Conservation (phyloP, 257 asterid species). For the Capsicum chinense region DNA sequence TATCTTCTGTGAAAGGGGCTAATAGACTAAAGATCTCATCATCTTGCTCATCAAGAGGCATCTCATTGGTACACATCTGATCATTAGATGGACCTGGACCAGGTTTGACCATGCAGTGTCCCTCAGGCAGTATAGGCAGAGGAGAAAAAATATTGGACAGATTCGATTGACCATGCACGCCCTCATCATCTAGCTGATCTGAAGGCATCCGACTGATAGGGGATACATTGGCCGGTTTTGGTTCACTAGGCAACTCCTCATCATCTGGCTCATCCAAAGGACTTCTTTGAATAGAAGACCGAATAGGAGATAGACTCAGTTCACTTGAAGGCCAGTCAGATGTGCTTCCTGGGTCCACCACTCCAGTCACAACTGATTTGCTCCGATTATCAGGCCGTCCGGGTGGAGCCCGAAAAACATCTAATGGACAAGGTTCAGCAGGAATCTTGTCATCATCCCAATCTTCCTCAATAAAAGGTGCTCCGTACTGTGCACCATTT, state of each 20-base stretch:
- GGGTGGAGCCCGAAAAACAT: slow-evolving; percentile 27
- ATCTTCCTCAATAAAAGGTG: slow-evolving; percentile 84
- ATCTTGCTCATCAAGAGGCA: slow-evolving; percentile 34
- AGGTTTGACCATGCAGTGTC: slow-evolving; percentile 25
- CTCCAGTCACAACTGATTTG: slow-evolving; percentile 23
- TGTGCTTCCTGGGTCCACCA: slow-evolving; percentile 24
- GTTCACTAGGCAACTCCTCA: background rate
- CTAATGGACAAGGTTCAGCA: slow-evolving; percentile 37
- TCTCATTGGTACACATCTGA: slow-evolving; percentile 37
- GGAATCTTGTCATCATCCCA: slow-evolving; percentile 61
- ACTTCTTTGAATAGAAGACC: background rate
- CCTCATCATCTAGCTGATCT: background rate
- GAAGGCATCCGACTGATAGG: slow-evolving; percentile 8
- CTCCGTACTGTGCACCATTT: slow-evolving; percentile 93
- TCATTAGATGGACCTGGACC: slow-evolving; percentile 43
- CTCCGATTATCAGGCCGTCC: slow-evolving; percentile 37
- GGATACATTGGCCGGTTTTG: background rate
- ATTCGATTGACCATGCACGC: slow-evolving; percentile 1
- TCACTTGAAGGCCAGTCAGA: slow-evolving; percentile 25
- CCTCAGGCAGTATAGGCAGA: background rate
- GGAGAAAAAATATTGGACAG: slow-evolving; percentile 24
- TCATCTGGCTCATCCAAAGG: slow-evolving; percentile 17
- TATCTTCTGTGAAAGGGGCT: slow-evolving; percentile 45
- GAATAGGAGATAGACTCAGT: slow-evolving; percentile 26
- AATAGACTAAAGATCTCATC: slow-evolving; percentile 51